phyloP scores from a whole-genome alignment of 1,139 yeast species.

The Pichia sorboxylosa region DNA sequence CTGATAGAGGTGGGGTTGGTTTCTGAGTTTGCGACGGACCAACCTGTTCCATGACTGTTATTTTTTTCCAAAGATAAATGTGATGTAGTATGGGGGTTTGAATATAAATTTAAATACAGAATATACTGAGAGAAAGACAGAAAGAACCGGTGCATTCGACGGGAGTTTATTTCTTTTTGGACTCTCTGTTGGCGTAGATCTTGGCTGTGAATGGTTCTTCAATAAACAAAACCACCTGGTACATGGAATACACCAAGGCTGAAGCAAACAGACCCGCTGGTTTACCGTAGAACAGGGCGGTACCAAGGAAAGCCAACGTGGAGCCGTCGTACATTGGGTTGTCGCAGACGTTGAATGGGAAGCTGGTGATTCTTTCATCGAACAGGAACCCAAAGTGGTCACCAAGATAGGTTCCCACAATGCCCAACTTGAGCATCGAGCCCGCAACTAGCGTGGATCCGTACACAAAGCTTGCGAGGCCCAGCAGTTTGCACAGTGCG shows the following conservation, averaged over 20 bases:
- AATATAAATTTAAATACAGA: no score
- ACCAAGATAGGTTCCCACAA: slow-evolving; percentile 93
- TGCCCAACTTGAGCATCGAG: slow-evolving; percentile 90
- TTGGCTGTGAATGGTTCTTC: slow-evolving; percentile 95
- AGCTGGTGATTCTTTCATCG: slow-evolving; percentile 81
- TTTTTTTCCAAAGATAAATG: no score
- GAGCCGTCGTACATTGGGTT: slow-evolving; percentile 98
- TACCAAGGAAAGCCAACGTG: slow-evolving; percentile 77
- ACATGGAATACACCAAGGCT: slow-evolving; percentile 66
- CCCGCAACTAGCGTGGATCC: slow-evolving; percentile 75
- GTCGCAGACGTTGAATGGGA: slow-evolving; percentile 83
- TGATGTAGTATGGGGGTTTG: no score
- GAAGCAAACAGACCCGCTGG: slow-evolving; percentile 78
- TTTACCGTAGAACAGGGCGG: slow-evolving; percentile 79
- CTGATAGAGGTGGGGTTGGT: no score
- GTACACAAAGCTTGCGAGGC: slow-evolving; percentile 37
- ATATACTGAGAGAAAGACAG: no score
- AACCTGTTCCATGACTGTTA: no score
- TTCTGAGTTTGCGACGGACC: no score
- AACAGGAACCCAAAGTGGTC: slow-evolving; percentile 94
- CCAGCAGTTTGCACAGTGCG: slow-evolving; percentile 31
- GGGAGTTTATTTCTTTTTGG: slow-evolving; percentile 22
- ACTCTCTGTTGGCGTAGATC: slow-evolving; percentile 62
- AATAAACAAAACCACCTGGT: slow-evolving; percentile 67
- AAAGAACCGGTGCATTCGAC: background rate